Base-by-base conservation (phyloP, 2,329 filamentous ascomycete species). In the Alternaria tenuissima region DNA sequence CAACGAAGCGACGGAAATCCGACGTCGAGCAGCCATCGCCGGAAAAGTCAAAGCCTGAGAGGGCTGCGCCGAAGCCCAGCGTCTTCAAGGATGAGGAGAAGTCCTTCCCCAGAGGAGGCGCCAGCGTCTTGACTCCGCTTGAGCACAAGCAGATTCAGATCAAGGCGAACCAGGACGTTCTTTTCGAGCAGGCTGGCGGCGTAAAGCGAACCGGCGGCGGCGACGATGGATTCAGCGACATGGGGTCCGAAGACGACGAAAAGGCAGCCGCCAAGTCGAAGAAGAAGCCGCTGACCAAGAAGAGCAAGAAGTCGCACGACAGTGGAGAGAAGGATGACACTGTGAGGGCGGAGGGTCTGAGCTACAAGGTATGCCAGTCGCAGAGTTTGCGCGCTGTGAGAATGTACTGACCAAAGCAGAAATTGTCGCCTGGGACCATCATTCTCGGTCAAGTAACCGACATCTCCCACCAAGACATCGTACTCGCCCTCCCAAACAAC, bases 111-210 rank as follows among this genome's bases (percentile, higher is more conserved):
- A 88, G 95, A 84, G 95, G 95, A 57, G 96, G 95, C 43, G 94
- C 89, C 54, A 96, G 92, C 75, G 85, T 97, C 53, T 82, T 99
- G 76, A 97, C 95, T 2, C 94, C 95, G 20, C 83, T 99, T 52
- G 95, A 99, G 78, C 91, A 96, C 76, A 97, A 97, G 81, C 93
- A 98, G 80, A 98, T 99, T 64, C 91, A 95, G 72, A 90, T 96
- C 59, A 91, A 98, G 79, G 95, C 95, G 46, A 95, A 91, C 75
- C 89, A 91, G 70, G 95, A 99, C 83, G 95, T 94, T 41, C 83
- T 96, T 39, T 95, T 94, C 76, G 95, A 98, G 79, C 90, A 96
- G 70, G 87, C 79, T 11, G 80, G 80, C 12, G 80, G 80, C n/a
- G 87, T 86, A 77, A 89, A 86, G 80, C 64, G 86, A 82, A 65